These are phyloP conservation scores for Fusarium decemcellulare DNA, from an alignment of 2,329 filamentous ascomycete genomes.

Conservation along the genomic window DNA sequence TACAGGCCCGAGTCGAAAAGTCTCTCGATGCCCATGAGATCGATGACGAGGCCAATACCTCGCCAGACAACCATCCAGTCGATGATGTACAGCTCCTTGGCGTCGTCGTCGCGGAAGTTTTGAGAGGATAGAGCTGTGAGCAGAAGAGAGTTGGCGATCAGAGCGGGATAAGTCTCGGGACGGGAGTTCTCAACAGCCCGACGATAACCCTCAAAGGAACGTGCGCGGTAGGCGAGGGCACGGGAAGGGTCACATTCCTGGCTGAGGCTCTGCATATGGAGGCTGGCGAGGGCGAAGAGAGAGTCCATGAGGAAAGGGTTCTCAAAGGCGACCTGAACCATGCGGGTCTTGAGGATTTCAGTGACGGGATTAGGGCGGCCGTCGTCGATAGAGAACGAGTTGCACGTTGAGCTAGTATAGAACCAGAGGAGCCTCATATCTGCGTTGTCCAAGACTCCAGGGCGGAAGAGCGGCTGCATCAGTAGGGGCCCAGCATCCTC, in stretches of 20 bases:
- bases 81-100: constrained; percentile 63
- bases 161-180: constrained; percentile 62
- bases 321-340: constrained; percentile 66
- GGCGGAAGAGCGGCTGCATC: constrained; percentile 48
- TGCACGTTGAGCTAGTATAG: constrained; percentile 63
- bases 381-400: constrained; percentile 61
- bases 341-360: constrained; percentile 60
- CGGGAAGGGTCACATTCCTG: constrained; percentile 57
- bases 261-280: constrained; percentile 62
- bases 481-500: constrained; percentile 30
- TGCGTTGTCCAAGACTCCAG: constrained; percentile 52
- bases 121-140: constrained; percentile 66
- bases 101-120: constrained; percentile 63
- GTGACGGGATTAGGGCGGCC: constrained; percentile 53
- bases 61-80: constrained; percentile 71
- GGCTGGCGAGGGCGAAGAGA: constrained; percentile 65
- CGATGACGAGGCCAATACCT: constrained; percentile 65
- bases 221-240: constrained; percentile 61
- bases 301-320: constrained; percentile 70
- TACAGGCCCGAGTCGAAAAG: constrained; percentile 60
- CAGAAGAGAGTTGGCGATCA: constrained; percentile 66
- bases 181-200: constrained; percentile 63
- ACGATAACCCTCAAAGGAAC: constrained; percentile 65
- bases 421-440: constrained; percentile 72
- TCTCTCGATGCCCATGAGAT: constrained; percentile 47